Base-by-base conservation (phyloP, 2,329 filamentous ascomycete genomes). In the Phyllosticta capitalensis region DNA sequence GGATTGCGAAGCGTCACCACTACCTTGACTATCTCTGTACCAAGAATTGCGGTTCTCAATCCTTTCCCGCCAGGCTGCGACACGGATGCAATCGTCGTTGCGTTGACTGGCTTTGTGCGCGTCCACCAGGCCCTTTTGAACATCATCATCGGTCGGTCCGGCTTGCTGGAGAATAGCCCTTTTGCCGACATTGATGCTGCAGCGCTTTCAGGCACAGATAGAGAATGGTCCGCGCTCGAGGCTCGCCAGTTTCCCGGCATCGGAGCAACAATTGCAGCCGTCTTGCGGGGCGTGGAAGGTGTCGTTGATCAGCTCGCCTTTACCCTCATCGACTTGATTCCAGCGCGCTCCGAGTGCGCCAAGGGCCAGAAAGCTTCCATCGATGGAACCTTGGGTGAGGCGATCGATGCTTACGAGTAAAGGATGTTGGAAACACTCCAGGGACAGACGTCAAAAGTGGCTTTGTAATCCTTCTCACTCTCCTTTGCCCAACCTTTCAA, bases 61-160 rank as follows among this genome's bases (percentile, higher is more conserved):
- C 58, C 62, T 1, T 54, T 61, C 12, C n/a, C 19, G 19, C 56
- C 54, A 5, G 55, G 55, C 22, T 38, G 33, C 12, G 58, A 55
- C 3, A 54, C 60, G 14, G 56, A 63, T 20, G 60, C 62, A 28
- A 52, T 63, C n/a, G 56, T 63, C 14, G 45, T 59, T 22, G 61
- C 62, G 1, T 57, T 60, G 20, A 48, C 61, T 20, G 56, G 58
- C 24, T 63, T 63, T 24, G 61, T 62, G 9, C 45, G 57, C 22
- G 60, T 62, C 3, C 62, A 63, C 26, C 62, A 63, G 58, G 62
- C 61, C 5, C 52, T 63, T 5, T 58, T 63, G 14, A 52, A 58
- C 48, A 63, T 63, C 21, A 22, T 63, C 4, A 62, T 63, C 30
- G 62, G 62, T 6, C 62, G 58, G 1, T 22, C 61, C 24, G 61